A percentile compares a stretch with the other conserved stretches of the same genome.
phyloP scores from a whole-genome alignment of 768 basidiomycete species.

The Tubosaeta brunneosetosa region DNA sequence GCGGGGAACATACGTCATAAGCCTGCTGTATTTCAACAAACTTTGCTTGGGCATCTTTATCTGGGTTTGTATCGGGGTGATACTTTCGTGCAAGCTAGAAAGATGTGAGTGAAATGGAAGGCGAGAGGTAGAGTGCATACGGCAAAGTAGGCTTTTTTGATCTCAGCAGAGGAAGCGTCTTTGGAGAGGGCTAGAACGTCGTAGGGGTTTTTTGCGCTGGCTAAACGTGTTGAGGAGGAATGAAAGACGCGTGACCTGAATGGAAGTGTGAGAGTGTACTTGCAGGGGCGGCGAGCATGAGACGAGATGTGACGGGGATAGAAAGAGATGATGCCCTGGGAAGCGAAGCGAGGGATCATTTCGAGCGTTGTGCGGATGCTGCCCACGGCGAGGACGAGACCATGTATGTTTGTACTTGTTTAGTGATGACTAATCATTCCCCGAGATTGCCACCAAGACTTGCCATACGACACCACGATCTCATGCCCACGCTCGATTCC shows the following conservation, averaged over 20 bases:
- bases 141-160: conserved; percentile 96
- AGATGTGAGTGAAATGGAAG: conserved; percentile 11
- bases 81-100: conserved; percentile 92
- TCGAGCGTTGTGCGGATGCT: conserved; percentile 8
- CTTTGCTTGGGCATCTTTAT: conserved; percentile 83
- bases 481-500: conserved; percentile 76
- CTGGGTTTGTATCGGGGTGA: conserved; percentile 96
- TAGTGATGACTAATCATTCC: conserved; percentile 19
- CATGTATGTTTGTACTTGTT: conserved; percentile 15
- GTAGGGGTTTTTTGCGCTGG: conserved; percentile 80
- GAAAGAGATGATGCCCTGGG: conserved; percentile 40
- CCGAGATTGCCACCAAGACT: conserved; percentile 72
- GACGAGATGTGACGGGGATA: conserved; percentile 22
- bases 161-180: conserved; percentile 80
- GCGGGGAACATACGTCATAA: conserved; percentile 71
- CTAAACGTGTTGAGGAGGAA: conserved; percentile 48
- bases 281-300: conserved; percentile 34
- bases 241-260: conserved; percentile 55
- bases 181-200: conserved; percentile 81
- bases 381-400: neutral
- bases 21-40: conserved; percentile 97
- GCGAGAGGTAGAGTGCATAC: conserved; percentile 42
- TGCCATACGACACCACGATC: conserved; percentile 85
- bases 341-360: conserved; percentile 52
- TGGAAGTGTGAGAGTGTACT: neutral